Base-by-base conservation (phyloP, 345 rosid species). In the Gossypium turneri region DNA sequence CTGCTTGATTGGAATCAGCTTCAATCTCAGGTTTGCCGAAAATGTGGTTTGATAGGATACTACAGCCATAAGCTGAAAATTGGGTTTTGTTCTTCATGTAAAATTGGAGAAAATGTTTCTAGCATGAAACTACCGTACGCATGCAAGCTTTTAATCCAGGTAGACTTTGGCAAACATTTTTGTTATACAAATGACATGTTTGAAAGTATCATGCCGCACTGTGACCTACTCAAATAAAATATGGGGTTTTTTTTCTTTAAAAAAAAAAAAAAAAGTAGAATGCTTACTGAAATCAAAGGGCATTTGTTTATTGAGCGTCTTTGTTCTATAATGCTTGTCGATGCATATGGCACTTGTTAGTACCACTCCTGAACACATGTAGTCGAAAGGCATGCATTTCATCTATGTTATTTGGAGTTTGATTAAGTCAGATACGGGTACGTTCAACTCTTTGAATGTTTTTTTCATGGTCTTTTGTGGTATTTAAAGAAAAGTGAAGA, bases 61-160 rank as follows among this genome's bases (percentile, higher is more conserved):
- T 94, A 84, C 81, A 86, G 85, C 83, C 87, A 92, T 72, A 94
- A 91, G 81, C 85, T 90, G 78, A 92, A 86, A 79, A 76, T 88
- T 25, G 95, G 89, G 73, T 75, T 88, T 56, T 94, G 98, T 82
- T 81, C 97, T 52, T 81, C 87, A 2, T 92, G 98, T 83, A 90
- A 88, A 84, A 89, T 79, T 44, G 98, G 98, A 12, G 90, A 89
- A 53, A 86, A 89, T 60, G 83, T 94, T 76, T 87, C 98, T 27
- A 91, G 90, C 7, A 85, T 91, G 95, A 92, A 89, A 76, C 85
- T 94, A 25, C 97, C 98, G 3, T 92, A 92, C 73, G 98, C 98
- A 2, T 90, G 98, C 98, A 94, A 92, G 87, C 98, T 94, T 77
- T 83, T 94, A 64, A 73, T 91, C 65, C 98, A 92, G 97, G 95